Evolutionary conservation across 306 rosid species (phyloP).

Genomic region (Prunus mira): DNA sequence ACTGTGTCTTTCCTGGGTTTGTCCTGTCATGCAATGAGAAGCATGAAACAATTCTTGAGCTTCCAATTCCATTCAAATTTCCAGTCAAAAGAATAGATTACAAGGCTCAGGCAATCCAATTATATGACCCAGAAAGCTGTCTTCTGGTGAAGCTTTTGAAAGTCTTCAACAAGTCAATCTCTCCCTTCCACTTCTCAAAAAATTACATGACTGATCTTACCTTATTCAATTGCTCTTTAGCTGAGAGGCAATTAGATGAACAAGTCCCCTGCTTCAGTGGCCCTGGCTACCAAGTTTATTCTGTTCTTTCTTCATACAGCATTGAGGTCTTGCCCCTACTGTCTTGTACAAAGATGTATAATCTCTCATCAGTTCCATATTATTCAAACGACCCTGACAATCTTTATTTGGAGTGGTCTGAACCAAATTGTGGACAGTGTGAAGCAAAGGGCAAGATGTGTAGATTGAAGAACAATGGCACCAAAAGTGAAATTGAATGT

Average conservation of each 20-base stretch:
- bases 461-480: conserved; percentile 21
- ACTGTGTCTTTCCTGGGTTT: conserved; percentile 33
- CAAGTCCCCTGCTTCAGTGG: neutral
- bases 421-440: conserved; percentile 29
- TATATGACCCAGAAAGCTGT: conserved; percentile 11
- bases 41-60: conserved; percentile 19
- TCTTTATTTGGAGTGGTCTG: conserved; percentile 24
- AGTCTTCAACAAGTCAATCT: conserved; percentile 10
- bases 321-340: neutral
- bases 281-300: conserved; percentile 9
- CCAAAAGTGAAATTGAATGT: conserved; percentile 14
- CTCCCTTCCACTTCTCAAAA: conserved; percentile 12
- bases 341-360: conserved; percentile 26
- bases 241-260: neutral
- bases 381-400: fast-evolving
- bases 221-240: conserved; percentile 31
- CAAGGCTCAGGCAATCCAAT: conserved; percentile 17
- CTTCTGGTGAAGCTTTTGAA: neutral
- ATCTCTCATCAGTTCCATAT: neutral
- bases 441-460: conserved; percentile 22
- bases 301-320: fast-evolving
- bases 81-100: conserved; percentile 24
- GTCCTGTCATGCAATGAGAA: conserved; percentile 23
- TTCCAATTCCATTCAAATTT: conserved; percentile 24
- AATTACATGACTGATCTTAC: fast-evolving